Base-by-base conservation (phyloP, 352 stramenopile species). In the Phytophthora multivora region DNA sequence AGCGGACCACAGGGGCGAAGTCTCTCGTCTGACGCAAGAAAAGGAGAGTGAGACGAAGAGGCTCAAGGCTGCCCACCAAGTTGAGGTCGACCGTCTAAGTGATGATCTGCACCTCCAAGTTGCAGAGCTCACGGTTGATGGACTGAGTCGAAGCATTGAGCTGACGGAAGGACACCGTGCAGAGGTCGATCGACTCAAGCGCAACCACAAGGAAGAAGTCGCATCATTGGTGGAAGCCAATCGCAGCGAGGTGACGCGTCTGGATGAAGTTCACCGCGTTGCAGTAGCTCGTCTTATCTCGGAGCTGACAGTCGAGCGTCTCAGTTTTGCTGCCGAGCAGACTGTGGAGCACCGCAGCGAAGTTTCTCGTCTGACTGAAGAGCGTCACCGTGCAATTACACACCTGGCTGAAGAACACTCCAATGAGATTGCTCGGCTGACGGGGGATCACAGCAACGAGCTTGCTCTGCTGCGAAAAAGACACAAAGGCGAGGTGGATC, bases 361-460 rank as follows among this genome's bases (percentile, higher is more conserved):
- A 19, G 39, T 54, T 25, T 39, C 31, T 43, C 46, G 31, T n/a
- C 23, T 60, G 40, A 15, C 9, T 15, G 41, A 54, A 35, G 31
- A 45, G 10, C 55, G 47, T 45, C 23, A 13, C 15, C 36, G n/a
- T 13, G 26, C 60, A 46, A 38, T 23, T 25, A 7, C 23, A 35
- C 45, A 19, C 8, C 39, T 71, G 9, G 28, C 12, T 35, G 43
- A 30, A 5, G 43, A 43, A 18, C 8, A 16, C 38, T 64, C 18
- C 30, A 42, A n/a, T 7, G 51, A 56, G 28, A 39, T 67, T 51
- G 50, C 35, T 13, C 23, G 40, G 4, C 50, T 66, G 31, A 42
- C 12, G 6, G 50, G 49, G 7, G 25, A 43, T 38, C 40, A 52
- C 11, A 18, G 26, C 12, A 30, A 54, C n/a, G 23, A 59, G 26